These are phyloP conservation scores for Mortierella sp. DNA, from an alignment of 371 early-diverging fungal species.

Conservation along the genomic window DNA sequence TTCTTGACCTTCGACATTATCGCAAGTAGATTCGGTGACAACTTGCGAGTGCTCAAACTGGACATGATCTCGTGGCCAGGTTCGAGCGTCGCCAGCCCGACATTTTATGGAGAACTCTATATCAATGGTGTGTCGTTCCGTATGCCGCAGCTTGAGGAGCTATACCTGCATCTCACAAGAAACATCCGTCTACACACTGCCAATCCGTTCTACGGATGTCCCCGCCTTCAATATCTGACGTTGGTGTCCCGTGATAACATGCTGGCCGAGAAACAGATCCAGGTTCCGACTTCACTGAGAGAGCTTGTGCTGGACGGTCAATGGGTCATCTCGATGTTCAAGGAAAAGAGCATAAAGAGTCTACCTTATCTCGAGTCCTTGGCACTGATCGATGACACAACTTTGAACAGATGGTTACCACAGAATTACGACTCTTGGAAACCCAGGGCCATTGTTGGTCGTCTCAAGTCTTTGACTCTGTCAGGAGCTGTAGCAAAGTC, in stretches of 20 bases:
- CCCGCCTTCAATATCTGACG: slow-evolving; percentile 15
- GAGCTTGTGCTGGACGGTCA: slow-evolving; percentile 15
- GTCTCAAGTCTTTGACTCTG: slow-evolving; percentile 14
- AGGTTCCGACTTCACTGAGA: background rate
- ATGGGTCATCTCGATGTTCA: background rate
- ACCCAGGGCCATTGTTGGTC: background rate
- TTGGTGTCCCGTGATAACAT: background rate
- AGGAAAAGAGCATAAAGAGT: background rate
- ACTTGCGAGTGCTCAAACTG: slow-evolving; percentile 17
- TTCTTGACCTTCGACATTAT: background rate
- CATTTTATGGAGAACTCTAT: background rate
- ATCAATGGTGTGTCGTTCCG: background rate
- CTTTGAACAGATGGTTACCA: background rate
- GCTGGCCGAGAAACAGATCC: background rate
- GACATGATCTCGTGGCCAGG: background rate
- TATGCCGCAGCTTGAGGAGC: slow-evolving; percentile 20
- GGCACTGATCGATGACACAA: background rate
- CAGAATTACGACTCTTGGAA: background rate
- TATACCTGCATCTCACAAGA: slow-evolving; percentile 4
- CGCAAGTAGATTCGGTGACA: background rate
- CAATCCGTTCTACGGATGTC: slow-evolving; percentile 18
- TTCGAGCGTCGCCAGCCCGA: background rate
- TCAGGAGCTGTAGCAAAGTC: slow-evolving; percentile 8
- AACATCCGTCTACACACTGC: background rate
- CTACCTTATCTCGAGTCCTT: slow-evolving; percentile 8